A percentile compares a stretch with the other conserved stretches of the same genome.
Evolutionary conservation across 441 rosid species (phyloP).

Genomic region (Gossypium lobatum): DNA sequence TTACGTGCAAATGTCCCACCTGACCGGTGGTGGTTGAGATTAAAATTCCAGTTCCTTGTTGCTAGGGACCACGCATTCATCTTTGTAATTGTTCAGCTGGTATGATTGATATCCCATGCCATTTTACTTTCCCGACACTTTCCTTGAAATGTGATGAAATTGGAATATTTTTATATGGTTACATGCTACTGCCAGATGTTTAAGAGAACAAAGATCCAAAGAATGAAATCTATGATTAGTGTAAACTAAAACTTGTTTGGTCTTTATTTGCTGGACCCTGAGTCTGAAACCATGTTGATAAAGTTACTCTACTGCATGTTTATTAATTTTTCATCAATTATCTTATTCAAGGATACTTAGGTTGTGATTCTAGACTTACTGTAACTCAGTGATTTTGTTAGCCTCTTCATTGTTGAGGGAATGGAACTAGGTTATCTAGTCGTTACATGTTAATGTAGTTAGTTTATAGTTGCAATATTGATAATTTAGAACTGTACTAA

Average conservation of each 20-base stretch:
- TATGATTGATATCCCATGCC: constrained; percentile 24
- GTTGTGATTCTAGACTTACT: neutral
- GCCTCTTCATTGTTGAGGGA: neutral
- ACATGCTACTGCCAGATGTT: neutral
- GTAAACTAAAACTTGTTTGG: neutral
- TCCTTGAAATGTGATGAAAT: constrained; percentile 8
- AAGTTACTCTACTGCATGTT: neutral
- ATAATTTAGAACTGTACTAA: neutral
- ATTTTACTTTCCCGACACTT: neutral
- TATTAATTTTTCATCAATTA: neutral
- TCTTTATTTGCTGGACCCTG: neutral
- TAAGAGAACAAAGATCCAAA: neutral
- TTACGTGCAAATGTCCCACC: constrained; percentile 94
- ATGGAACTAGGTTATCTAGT: neutral
- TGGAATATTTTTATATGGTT: neutral
- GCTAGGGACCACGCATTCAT: constrained; percentile 94
- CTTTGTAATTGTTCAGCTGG: constrained; percentile 94
- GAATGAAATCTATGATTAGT: neutral
- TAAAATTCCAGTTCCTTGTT: constrained; percentile 96
- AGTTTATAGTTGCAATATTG: neutral
- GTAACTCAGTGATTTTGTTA: neutral
- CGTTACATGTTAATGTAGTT: neutral
- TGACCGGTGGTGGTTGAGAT: constrained; percentile 98
- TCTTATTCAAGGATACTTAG: neutral
- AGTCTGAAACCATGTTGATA: neutral